These are phyloP conservation scores for Ophiostoma tasmaniense DNA, from an alignment of 2,329 filamentous ascomycete genomes.

Conservation along the genomic window DNA sequence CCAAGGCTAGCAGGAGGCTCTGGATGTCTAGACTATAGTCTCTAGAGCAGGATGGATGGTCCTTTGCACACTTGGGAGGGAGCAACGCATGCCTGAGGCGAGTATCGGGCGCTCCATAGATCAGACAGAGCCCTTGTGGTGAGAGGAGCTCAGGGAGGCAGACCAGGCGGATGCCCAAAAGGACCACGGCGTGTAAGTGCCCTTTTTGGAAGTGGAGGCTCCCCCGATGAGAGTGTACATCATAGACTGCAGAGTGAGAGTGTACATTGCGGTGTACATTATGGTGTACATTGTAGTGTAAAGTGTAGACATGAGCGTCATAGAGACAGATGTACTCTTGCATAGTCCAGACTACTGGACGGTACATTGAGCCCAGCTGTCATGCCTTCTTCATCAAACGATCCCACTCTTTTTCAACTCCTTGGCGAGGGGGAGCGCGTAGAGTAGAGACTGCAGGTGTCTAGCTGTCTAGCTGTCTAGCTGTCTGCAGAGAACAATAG, in stretches of 20 bases:
- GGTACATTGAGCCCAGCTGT: background rate
- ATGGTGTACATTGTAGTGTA: background rate
- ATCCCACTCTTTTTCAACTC: conserved; percentile 14
- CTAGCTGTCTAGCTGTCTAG: too few relatives aligned
- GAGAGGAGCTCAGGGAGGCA: conserved; percentile 5
- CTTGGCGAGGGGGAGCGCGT: conserved; percentile 14
- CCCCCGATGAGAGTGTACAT: background rate
- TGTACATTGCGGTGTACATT: background rate
- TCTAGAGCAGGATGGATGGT: conserved; percentile 3
- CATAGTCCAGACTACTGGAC: background rate
- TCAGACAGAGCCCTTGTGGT: background rate
- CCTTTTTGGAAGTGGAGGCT: conserved; percentile 3
- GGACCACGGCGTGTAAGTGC: background rate
- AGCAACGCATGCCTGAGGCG: conserved; percentile 1
- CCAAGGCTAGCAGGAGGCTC: background rate
- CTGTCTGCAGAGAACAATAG: background rate
- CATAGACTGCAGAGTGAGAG: background rate
- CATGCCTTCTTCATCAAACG: conserved; percentile 13
- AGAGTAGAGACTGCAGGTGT: background rate
- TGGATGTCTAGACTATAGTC: background rate
- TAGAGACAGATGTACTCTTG: background rate
- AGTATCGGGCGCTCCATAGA: background rate
- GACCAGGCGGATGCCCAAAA: conserved; percentile 5
- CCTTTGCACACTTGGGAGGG: background rate
- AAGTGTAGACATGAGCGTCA: background rate